Evolutionary conservation across 108 stramenopile genomes (phyloP), one percentile per base, ranked within the genome.

Genomic region (Cylindrotheca fusiformis): DNA sequence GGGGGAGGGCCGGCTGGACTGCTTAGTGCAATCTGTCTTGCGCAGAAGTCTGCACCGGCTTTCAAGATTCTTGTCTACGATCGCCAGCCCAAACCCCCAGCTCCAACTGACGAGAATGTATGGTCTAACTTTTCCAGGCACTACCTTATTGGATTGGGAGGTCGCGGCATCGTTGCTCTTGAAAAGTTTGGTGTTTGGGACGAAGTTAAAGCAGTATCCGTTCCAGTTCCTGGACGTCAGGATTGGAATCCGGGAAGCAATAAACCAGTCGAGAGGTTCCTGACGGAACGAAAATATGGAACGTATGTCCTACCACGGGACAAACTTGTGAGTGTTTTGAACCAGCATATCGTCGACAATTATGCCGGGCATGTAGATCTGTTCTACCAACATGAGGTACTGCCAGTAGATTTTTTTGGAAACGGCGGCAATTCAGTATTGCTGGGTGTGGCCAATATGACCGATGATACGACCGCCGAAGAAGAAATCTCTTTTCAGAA

Each of bases 301-400:
- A 85, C 90, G 19, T 75, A 85, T 64, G 86, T 91, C 2, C 55
- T 91, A 28, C 86, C 90, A 31, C 68, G 90, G 22, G 87, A 93
- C 58, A 87, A 93, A 49, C 73, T 93, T 0, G 84, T 86, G 3
- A 78, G 82, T n/a, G 85, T 87, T 10, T 58, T 86, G 24, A 72
- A 91, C 44, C 33, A 84, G 32, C 72, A 87, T 33, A 76, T 91
- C 31, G 28, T 69, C 2, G 54, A 72, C 2, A 71, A 85, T 62
- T 85, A 81, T 52, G 20, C 48, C 1, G 69, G 72, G 21, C 65
- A 57, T 47, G 78, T 91, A 32, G 67, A 76, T 3, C 55, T 87
- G 47, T 64, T 80, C 45, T 84, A 83, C 48, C 76, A 73, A 44
- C 74, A 64, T 46, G 86, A 91, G 53, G 81, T 86, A 14, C 53